Evolutionary conservation across 2,329 filamentous ascomycete species (phyloP), one percentile per base, ranked within the genome.

Genomic region (Arachnomyces sp.): DNA sequence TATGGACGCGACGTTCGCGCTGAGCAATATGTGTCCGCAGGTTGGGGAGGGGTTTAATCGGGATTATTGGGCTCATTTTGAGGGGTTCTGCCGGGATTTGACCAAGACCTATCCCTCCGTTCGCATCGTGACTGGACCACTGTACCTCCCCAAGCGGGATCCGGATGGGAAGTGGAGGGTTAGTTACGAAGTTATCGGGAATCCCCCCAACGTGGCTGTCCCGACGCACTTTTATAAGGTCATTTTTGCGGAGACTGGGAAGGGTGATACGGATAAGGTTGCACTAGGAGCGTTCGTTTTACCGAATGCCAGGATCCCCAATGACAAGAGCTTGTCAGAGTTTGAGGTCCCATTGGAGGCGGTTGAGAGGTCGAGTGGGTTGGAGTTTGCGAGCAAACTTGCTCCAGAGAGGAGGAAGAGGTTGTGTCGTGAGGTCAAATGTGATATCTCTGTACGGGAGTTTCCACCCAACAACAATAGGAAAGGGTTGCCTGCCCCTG

Each of bases 181-280:
- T 43, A 81, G 74, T 45, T 96, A 98, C 69, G 92, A 98, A 69
- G 83, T 98, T 44, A 94, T 98, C 53, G 92, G 92, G 30, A 83
- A 74, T 59, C 92, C 92, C 49, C 90, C 92, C 6, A 93, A 88
- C 55, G 84, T 98, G 40, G 89, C 92, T 17, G 92, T 98, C 39
- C 92, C 92, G 2, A 98, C 92, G 15, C 92, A 98, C 64, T 98
- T 98, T 68, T 98, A 94, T 76, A 98, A 98, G 71, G 87, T 98
- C 57, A 92, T 98, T 53, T 94, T 92, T 56, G 92, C 86, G 17
- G 92, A 98, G 67, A 87, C 94, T 56, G 84, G 83, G 3, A 67
- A 64, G 1, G 64, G 58, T 7, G 57, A 53, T 15, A 72, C 72
- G 17, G 64, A 60, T 7, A 82, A 82, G 48, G 92, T 98, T 28